A percentile compares a stretch with the other conserved stretches of the same genome.
Evolutionary conservation across 1,284 basidiomycete genomes (phyloP).

Genomic region (Mycena citricolor): DNA sequence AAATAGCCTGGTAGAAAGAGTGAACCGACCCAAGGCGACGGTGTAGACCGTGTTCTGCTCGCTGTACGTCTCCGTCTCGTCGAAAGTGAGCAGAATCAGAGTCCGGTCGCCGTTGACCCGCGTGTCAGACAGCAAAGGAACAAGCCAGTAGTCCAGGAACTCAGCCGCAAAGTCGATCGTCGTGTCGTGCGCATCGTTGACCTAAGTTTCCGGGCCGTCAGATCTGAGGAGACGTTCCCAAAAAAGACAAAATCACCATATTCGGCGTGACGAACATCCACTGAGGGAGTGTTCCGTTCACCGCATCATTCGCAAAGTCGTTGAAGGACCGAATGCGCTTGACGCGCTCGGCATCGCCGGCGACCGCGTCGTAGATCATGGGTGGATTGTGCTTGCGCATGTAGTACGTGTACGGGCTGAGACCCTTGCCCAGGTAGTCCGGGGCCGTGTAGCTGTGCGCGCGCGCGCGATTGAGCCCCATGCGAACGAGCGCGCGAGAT

Average conservation of each 20-base stretch:
- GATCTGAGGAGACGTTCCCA: neutral
- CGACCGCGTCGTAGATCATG: conserved; percentile 45
- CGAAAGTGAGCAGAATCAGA: conserved; percentile 28
- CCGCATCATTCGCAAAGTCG: conserved; percentile 53
- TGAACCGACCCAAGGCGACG: conserved; percentile 52
- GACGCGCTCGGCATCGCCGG: conserved; percentile 40
- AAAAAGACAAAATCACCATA: conserved; percentile 24
- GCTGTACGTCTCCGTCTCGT: conserved; percentile 50
- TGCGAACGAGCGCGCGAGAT: neutral
- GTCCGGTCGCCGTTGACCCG: conserved; percentile 35
- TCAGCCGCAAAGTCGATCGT: conserved; percentile 46
- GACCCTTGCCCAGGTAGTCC: conserved; percentile 45
- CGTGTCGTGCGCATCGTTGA: conserved; percentile 60
- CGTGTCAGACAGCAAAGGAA: conserved; percentile 47
- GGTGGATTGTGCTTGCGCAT: conserved; percentile 63
- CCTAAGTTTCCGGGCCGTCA: neutral
- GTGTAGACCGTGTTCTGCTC: conserved; percentile 49
- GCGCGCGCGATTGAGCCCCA: neutral
- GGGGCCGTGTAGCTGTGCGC: conserved; percentile 31
- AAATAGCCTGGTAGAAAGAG: conserved; percentile 37
- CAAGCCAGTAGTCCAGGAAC: conserved; percentile 55
- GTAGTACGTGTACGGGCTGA: conserved; percentile 46
- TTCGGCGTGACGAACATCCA: conserved; percentile 71
- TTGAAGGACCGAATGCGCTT: conserved; percentile 63
- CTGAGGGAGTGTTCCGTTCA: conserved; percentile 52